These are phyloP conservation scores for Neodidymelliopsis sp. DNA, from an alignment of 2,329 filamentous ascomycete species.

Conservation along the genomic window DNA sequence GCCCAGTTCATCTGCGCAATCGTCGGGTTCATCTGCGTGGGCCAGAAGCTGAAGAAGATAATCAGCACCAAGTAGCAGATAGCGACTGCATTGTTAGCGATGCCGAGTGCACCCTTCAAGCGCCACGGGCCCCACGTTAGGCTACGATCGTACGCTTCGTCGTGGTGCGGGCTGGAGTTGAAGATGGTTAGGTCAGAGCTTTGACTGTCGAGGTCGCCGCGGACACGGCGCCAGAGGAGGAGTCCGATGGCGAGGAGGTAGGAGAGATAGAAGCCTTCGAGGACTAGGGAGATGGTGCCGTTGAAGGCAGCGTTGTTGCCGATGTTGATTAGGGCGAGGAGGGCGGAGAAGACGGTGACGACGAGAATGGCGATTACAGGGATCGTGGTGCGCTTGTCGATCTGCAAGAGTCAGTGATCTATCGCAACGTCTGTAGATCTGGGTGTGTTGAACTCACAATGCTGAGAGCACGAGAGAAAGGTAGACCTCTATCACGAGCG, in stretches of 20 bases:
- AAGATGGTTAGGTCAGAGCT: constrained; percentile 34
- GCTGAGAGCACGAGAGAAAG: constrained; percentile 44
- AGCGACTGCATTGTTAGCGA: constrained; percentile 43
- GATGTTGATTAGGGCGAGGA: constrained; percentile 62
- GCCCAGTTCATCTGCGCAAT: constrained; percentile 44
- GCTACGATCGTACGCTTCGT: constrained; percentile 30
- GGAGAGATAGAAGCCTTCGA: constrained; percentile 49
- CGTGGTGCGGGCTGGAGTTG: constrained; percentile 23
- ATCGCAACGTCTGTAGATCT: no score
- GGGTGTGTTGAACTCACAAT: constrained; percentile 29
- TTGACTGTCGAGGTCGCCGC: constrained; percentile 39
- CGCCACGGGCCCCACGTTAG: constrained; percentile 47
- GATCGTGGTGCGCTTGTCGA: constrained; percentile 46
- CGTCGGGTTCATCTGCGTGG: constrained; percentile 25
- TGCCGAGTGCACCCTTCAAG: constrained; percentile 37
- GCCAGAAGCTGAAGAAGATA: constrained; percentile 50
- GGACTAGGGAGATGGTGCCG: constrained; percentile 45
- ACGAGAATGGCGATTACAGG: constrained; percentile 58
- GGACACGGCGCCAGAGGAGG: constrained; percentile 46
- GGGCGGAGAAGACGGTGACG: constrained; percentile 53
- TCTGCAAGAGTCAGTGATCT: constrained; percentile 28
- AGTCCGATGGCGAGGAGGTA: constrained; percentile 44
- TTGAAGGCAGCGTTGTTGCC: constrained; percentile 53
- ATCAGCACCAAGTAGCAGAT: constrained; percentile 44
- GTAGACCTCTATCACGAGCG: constrained; percentile 53